These are phyloP conservation scores for Neoscytalidium dimidiatum DNA, from an alignment of 2,329 filamentous ascomycete genomes.

Conservation along the genomic window DNA sequence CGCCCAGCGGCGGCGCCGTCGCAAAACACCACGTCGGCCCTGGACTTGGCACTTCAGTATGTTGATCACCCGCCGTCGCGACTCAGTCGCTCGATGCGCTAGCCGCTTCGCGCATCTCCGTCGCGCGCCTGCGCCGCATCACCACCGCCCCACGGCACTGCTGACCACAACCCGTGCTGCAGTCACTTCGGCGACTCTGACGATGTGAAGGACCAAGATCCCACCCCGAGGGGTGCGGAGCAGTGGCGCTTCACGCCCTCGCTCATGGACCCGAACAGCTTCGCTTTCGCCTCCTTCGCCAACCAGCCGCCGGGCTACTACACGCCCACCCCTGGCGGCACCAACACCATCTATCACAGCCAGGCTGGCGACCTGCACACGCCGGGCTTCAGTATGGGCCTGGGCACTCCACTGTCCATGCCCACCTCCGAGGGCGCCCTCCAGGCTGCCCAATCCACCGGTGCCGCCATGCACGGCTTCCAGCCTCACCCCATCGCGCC, in stretches of 20 bases:
- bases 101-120: slow-evolving; percentile 10
- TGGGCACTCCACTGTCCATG: slow-evolving; percentile 81
- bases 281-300: slow-evolving; percentile 76
- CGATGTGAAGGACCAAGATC: slow-evolving; percentile 73
- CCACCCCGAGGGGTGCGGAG: slow-evolving; percentile 78
- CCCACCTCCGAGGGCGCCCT: slow-evolving; percentile 69
- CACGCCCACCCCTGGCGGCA: slow-evolving; percentile 80
- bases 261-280: slow-evolving; percentile 81
- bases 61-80: slow-evolving; percentile 27
- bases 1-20: slow-evolving; percentile 49
- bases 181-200: slow-evolving; percentile 50
- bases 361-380: slow-evolving; percentile 88
- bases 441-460: slow-evolving; percentile 56
- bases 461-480: slow-evolving; percentile 64
- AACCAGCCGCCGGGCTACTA: slow-evolving; percentile 84
- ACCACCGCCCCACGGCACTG: neutral
- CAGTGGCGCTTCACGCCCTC: slow-evolving; percentile 88
- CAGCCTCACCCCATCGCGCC: slow-evolving; percentile 48
- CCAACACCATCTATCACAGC: slow-evolving; percentile 76
- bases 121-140: neutral
- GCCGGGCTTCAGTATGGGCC: slow-evolving; percentile 70
- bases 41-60: slow-evolving; percentile 49
- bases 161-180: slow-evolving; percentile 18
- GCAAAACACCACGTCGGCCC: slow-evolving; percentile 35
- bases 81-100: slow-evolving; percentile 22